A percentile compares a stretch with the other conserved stretches of the same genome.
These are phyloP conservation scores for Xylariales sp. DNA, from an alignment of 2,329 filamentous ascomycete species.

Conservation along the genomic window DNA sequence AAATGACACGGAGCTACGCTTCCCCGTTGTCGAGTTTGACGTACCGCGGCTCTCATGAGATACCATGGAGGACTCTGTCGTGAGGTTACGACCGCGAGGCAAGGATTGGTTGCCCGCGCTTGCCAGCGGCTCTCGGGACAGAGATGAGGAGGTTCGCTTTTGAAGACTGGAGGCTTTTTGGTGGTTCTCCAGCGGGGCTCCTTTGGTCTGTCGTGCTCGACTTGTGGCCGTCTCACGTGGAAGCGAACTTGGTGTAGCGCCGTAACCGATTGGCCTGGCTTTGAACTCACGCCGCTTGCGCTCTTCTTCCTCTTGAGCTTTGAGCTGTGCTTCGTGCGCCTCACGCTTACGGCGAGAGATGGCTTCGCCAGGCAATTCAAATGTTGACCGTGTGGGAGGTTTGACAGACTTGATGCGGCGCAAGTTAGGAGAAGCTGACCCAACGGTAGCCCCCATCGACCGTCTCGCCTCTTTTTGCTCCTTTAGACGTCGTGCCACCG, in stretches of 20 bases:
- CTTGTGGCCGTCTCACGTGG: conserved; percentile 57
- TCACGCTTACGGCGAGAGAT: conserved; percentile 53
- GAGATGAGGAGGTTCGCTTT: conserved; percentile 21
- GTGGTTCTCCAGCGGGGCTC: conserved; percentile 19
- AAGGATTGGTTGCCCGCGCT: conserved; percentile 22
- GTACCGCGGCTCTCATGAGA: conserved; percentile 30
- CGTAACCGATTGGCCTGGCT: conserved; percentile 50
- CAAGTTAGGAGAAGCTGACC: conserved; percentile 17
- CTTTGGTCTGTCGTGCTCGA: conserved; percentile 46
- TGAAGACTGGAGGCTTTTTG: conserved; percentile 13
- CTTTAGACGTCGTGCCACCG: conserved; percentile 51
- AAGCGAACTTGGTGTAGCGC: conserved; percentile 31
- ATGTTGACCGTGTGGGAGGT: conserved; percentile 48
- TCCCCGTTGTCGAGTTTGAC: conserved; percentile 41
- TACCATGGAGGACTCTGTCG: conserved; percentile 10
- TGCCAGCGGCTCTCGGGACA: conserved; percentile 23
- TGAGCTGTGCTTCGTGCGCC: conserved; percentile 48
- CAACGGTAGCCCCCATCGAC: conserved; percentile 26
- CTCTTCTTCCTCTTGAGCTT: conserved; percentile 56
- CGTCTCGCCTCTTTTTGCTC: conserved; percentile 46
- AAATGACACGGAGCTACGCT: conserved; percentile 43
- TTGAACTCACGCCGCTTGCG: conserved; percentile 60
- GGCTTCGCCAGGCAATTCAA: conserved; percentile 61
- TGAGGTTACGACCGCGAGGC: conserved; percentile 19
- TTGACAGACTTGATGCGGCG: conserved; percentile 47